Evolutionary conservation across 352 stramenopile species (phyloP).

Genomic region (Globisporangium cederbergense): DNA sequence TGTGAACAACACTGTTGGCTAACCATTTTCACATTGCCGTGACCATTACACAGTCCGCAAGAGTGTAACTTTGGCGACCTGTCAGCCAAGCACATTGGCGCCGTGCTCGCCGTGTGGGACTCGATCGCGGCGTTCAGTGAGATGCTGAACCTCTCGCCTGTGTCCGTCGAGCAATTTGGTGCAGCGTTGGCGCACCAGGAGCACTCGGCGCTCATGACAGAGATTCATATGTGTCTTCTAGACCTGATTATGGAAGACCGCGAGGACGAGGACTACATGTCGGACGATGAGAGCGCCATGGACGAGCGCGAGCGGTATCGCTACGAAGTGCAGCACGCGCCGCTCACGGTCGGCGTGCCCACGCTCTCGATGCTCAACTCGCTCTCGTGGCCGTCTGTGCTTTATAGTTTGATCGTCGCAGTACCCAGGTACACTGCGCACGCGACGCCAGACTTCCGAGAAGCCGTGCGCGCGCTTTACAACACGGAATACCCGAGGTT

Average conservation of each 20-base stretch:
- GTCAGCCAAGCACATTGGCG: constrained; percentile 35
- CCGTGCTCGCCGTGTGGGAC: constrained; percentile 74
- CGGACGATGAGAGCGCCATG: constrained; percentile 77
- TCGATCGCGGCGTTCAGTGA: constrained; percentile 74
- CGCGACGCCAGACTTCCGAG: constrained; percentile 32
- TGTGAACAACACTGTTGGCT: background rate
- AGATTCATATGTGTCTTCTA: constrained; percentile 86
- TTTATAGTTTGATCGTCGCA: constrained; percentile 60
- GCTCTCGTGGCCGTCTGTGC: constrained; percentile 75
- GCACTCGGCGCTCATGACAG: constrained; percentile 51
- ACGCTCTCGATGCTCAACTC: constrained; percentile 78
- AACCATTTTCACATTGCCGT: background rate
- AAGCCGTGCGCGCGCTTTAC: constrained; percentile 42
- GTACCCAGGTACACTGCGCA: constrained; percentile 68
- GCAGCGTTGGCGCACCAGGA: constrained; percentile 40
- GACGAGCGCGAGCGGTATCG: constrained; percentile 78
- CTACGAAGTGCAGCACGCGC: constrained; percentile 77
- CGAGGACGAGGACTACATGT: constrained; percentile 85
- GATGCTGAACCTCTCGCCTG: constrained; percentile 50
- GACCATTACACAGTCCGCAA: constrained; percentile 27
- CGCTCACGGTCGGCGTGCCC: constrained; percentile 73
- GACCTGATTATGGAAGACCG: constrained; percentile 77
- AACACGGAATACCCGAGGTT: constrained; percentile 54
- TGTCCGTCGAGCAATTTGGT: constrained; percentile 68
- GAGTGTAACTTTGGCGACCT: constrained; percentile 60